A percentile compares a stretch with the other conserved stretches of the same genome.
Evolutionary conservation across 306 rosid genomes (phyloP).

Genomic region (Arachis stenosperma): DNA sequence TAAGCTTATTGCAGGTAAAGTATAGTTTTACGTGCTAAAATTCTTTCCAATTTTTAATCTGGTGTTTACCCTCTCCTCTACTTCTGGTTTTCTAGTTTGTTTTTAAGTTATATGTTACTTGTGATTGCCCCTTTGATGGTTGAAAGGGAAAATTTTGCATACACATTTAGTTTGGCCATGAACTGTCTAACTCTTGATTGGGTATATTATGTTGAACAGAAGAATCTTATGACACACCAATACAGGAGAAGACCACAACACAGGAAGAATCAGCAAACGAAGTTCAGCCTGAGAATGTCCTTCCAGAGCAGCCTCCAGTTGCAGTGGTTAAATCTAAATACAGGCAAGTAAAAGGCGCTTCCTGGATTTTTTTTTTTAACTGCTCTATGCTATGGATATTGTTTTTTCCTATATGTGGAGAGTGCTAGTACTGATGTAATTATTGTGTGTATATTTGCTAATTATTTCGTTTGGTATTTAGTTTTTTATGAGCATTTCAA

Average conservation of each 20-base stretch:
- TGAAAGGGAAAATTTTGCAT: slow-evolving; percentile 20
- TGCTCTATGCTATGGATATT: slow-evolving; percentile 11
- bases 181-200: slow-evolving; percentile 37
- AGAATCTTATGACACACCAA: slow-evolving; percentile 52
- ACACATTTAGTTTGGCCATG: slow-evolving; percentile 5
- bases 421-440: background rate
- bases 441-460: slow-evolving; percentile 17
- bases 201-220: slow-evolving; percentile 53
- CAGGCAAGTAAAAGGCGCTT: slow-evolving; percentile 51
- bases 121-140: slow-evolving; percentile 11
- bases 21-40: slow-evolving; percentile 25
- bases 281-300: slow-evolving; percentile 40
- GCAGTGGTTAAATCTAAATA: slow-evolving; percentile 65
- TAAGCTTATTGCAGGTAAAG: slow-evolving; percentile 63
- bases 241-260: slow-evolving; percentile 43
- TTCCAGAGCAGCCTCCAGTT: slow-evolving; percentile 38
- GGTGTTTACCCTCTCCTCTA: background rate
- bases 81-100: background rate
- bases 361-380: background rate
- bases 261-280: slow-evolving; percentile 40
- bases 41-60: slow-evolving; percentile 16
- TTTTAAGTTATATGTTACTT: background rate
- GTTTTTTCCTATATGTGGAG: background rate
- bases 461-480: background rate
- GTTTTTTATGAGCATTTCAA: background rate